These are phyloP conservation scores for Plasmopara muralis DNA, from an alignment of 352 stramenopile species.

Conservation along the genomic window DNA sequence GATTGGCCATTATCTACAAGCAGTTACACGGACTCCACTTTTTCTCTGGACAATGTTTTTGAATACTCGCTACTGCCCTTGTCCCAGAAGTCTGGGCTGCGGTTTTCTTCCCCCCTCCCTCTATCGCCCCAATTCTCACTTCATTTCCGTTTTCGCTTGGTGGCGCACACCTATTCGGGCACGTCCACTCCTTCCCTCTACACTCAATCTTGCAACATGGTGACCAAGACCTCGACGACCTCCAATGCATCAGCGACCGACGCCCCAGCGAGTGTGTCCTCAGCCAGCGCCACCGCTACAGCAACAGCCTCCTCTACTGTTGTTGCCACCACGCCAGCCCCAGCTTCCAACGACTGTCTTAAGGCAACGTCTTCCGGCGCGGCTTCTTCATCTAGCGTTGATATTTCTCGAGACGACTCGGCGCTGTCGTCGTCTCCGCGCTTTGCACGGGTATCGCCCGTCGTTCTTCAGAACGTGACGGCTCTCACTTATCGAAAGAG, in stretches of 20 bases:
- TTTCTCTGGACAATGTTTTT: slow-evolving; percentile 23
- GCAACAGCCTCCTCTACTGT: slow-evolving; percentile 23
- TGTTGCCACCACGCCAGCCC: slow-evolving; percentile 14
- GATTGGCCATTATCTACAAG: slow-evolving; percentile 26
- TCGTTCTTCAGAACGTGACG: slow-evolving; percentile 38
- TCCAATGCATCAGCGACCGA: slow-evolving; percentile 19
- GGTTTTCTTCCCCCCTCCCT: slow-evolving; percentile 26
- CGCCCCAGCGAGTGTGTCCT: slow-evolving; percentile 19
- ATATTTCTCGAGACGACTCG: slow-evolving; percentile 8
- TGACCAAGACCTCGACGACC: slow-evolving; percentile 31
- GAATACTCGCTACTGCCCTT: slow-evolving; percentile 19
- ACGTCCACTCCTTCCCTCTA: slow-evolving; percentile 43
- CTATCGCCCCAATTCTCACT: slow-evolving; percentile 11
- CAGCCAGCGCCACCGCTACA: slow-evolving; percentile 23
- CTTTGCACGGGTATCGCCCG: slow-evolving; percentile 36
- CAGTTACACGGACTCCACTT: slow-evolving; percentile 28
- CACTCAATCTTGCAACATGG: slow-evolving; percentile 27
- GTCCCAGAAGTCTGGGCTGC: slow-evolving; percentile 21
- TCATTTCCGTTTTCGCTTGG: slow-evolving; percentile 40
- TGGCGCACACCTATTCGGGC: slow-evolving; percentile 55
- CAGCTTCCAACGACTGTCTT: slow-evolving; percentile 24
- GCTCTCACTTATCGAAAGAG: slow-evolving; percentile 56
- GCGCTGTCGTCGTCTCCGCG: slow-evolving; percentile 7
- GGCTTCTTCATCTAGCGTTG: slow-evolving; percentile 17
- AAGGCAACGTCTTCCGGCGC: slow-evolving; percentile 9